phyloP scores from a whole-genome alignment of 2,329 filamentous ascomycete genomes.

The Pseudopithomyces chartarum region DNA sequence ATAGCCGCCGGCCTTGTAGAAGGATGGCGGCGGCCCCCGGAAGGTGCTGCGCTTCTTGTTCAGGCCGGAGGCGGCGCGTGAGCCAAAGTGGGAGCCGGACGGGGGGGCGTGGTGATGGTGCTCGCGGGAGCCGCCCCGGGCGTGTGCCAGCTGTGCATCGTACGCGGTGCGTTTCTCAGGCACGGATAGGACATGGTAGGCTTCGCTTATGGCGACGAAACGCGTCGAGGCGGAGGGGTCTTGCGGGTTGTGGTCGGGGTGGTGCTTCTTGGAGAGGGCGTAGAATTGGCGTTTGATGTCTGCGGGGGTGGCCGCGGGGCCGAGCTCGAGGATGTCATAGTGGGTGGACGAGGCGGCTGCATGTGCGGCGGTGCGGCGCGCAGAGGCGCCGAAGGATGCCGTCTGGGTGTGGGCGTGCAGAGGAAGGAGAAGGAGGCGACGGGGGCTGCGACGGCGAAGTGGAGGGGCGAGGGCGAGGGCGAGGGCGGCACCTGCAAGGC shows the following conservation, averaged over 20 bases:
- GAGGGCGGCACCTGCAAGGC: constrained; percentile 12
- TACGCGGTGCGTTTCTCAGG: constrained; percentile 77
- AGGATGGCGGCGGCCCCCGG: constrained; percentile 84
- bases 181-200: constrained; percentile 77
- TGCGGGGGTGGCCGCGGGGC: constrained; percentile 67
- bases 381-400: constrained; percentile 53
- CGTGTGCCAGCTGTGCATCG: constrained; percentile 69
- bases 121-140: constrained; percentile 32
- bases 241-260: constrained; percentile 85
- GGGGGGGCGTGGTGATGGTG: constrained; percentile 52
- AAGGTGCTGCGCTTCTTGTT: constrained; percentile 77
- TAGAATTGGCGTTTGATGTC: constrained; percentile 97
- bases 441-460: constrained; percentile 13
- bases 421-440: neutral
- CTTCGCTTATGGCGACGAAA: constrained; percentile 84
- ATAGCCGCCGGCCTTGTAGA: constrained; percentile 83
- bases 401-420: too few relatives aligned
- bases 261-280: constrained; percentile 84
- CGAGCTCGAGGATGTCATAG: constrained; percentile 82
- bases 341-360: constrained; percentile 59
- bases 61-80: constrained; percentile 79
- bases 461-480: neutral
- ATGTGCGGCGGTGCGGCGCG: constrained; percentile 41
- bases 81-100: constrained; percentile 65
- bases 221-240: constrained; percentile 73